These are phyloP conservation scores for Arthrinium puccinioides DNA, from an alignment of 2,329 filamentous ascomycete genomes.

Conservation along the genomic window DNA sequence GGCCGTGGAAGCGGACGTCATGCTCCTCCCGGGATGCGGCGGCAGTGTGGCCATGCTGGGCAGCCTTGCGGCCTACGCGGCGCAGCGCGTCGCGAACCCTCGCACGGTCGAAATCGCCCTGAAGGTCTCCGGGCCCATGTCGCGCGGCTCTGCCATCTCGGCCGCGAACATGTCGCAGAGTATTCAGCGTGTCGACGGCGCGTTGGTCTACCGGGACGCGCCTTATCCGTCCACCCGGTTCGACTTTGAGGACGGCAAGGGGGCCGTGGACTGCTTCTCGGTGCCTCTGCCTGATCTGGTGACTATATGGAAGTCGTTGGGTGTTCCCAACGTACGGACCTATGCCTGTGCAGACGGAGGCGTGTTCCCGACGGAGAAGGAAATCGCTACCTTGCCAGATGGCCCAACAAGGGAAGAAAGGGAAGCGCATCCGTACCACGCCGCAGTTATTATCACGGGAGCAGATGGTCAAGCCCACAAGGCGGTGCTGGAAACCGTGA, in stretches of 20 bases:
- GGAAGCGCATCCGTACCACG: constrained; percentile 11
- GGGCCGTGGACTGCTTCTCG: constrained; percentile 9
- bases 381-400: constrained; percentile 7
- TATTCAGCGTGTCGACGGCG: constrained; percentile 1
- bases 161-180: constrained; percentile 4
- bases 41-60: constrained; percentile 15
- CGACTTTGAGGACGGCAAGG: constrained; percentile 14
- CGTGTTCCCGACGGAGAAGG: constrained; percentile 3
- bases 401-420: constrained; percentile 11
- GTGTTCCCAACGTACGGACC: constrained; percentile 9
- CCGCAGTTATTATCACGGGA: constrained; percentile 7
- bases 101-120: constrained; percentile 12
- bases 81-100: background rate
- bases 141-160: constrained; percentile 11
- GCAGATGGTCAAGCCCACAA: constrained; percentile 2
- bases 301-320: constrained; percentile 11
- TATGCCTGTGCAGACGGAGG: constrained; percentile 6
- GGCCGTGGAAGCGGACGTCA: constrained; percentile 6
- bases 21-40: constrained; percentile 15
- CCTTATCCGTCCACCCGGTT: constrained; percentile 6
- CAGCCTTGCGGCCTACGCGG: constrained; percentile 7
- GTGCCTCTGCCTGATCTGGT: constrained; percentile 14
- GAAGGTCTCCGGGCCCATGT: constrained; percentile 11
- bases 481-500: constrained; percentile 12
- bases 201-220: background rate